Evolutionary conservation across 2,329 filamentous ascomycete species (phyloP), one percentile per base, ranked within the genome.

Genomic region (Fusarium brevicatenulatum): DNA sequence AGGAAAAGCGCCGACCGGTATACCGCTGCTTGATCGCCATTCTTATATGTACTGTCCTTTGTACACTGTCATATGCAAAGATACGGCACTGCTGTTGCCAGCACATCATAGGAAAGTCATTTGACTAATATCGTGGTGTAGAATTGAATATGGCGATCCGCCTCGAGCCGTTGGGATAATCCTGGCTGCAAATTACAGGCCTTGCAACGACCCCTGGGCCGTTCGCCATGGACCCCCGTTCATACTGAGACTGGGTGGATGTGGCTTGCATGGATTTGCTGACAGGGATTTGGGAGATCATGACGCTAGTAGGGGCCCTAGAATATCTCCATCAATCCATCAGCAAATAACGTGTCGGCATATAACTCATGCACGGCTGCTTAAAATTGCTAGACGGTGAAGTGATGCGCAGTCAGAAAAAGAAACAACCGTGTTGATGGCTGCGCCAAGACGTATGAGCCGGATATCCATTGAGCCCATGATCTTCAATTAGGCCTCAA

Each of bases 281-380:
- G 15, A 47, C 75, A 74, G 67, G 75, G 71, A 62, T 60, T 32
- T 47, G 37, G 75, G 72, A 76, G 75, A 77, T 77, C 75, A 72
- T 59, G 6, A 9, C 65, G 62, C 75, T 77, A 77, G 75, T 52
- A 65, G 12, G 73, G 71, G 37, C n/a, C 53, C 60, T 46, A 44
- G 50, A 46, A 44, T 39, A 47, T 36, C 28, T 42, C 49, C 60
- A 32, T 61, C 40, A 54, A 50, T 34, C 34, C 34, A 47, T 44
- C 43, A 62, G 46, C 54, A 42, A 66, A 69, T 56, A 60, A 56
- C 28, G 54, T 63, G 43, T 43, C 54, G 56, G 66, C 64, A 64
- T 65, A 49, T 70, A 65, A 25, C 52, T 70, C 59, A 63, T 49
- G 44, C 36, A 43, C 25, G 34, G 59, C 28, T 69, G 25, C 28